Evolutionary conservation across 352 stramenopile genomes (phyloP).

Genomic region (Phytophthora litchii): DNA sequence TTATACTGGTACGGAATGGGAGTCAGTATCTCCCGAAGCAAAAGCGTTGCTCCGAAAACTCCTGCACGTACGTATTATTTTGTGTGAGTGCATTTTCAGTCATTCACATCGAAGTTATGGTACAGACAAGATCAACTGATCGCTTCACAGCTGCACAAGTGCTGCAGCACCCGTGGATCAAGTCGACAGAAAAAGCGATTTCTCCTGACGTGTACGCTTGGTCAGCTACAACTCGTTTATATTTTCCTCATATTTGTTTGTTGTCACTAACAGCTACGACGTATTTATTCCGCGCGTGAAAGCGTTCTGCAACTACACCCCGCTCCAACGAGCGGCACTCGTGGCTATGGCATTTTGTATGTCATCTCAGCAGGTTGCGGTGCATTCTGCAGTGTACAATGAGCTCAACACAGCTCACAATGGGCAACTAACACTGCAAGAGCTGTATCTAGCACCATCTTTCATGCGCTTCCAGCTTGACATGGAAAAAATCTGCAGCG

Average conservation of each 20-base stretch:
- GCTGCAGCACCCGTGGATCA: slow-evolving; percentile 76
- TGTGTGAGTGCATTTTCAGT: neutral
- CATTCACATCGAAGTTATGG: neutral
- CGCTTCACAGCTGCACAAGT: slow-evolving; percentile 72
- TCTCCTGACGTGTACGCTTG: slow-evolving; percentile 44
- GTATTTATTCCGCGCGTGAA: slow-evolving; percentile 70
- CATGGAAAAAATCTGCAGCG: slow-evolving; percentile 63
- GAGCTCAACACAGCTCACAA: slow-evolving; percentile 83
- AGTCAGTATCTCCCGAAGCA: slow-evolving; percentile 60
- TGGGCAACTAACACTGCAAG: slow-evolving; percentile 69
- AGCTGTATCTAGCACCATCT: slow-evolving; percentile 52
- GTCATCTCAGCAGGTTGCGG: slow-evolving; percentile 53
- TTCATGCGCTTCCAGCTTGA: slow-evolving; percentile 71
- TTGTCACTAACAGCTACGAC: slow-evolving; percentile 45
- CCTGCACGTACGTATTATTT: slow-evolving; percentile 52
- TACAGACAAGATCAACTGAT: slow-evolving; percentile 48
- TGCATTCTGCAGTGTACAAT: slow-evolving; percentile 76
- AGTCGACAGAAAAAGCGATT: slow-evolving; percentile 48
- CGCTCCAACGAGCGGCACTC: slow-evolving; percentile 62
- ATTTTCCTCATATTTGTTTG: neutral
- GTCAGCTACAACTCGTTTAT: neutral
- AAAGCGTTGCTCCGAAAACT: slow-evolving; percentile 79
- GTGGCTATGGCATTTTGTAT: slow-evolving; percentile 79
- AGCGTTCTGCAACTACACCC: slow-evolving; percentile 69
- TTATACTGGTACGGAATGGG: slow-evolving; percentile 61